Evolutionary conservation across 2,329 filamentous ascomycete genomes (phyloP).

Genomic region (Claviceps paspali): DNA sequence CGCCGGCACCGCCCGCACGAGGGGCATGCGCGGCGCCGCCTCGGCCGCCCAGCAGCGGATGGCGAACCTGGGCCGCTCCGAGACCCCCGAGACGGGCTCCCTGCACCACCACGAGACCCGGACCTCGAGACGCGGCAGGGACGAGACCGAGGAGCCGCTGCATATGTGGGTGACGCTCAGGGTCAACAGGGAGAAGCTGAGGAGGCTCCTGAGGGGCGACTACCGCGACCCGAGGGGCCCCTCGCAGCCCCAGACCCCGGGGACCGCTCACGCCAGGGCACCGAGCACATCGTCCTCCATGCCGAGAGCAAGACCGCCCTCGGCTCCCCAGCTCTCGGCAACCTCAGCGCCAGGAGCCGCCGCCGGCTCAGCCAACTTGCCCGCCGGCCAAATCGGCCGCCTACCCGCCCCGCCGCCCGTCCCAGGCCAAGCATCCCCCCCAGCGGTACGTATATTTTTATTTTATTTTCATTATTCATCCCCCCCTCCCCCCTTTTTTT

Average conservation of each 20-base stretch:
- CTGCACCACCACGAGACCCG: slow-evolving; percentile 58
- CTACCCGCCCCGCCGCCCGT: slow-evolving; percentile 50
- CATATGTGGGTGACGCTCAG: slow-evolving; percentile 60
- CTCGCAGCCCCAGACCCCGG: slow-evolving; percentile 21
- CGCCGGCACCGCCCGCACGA: slow-evolving; percentile 67
- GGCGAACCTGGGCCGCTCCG: slow-evolving; percentile 66
- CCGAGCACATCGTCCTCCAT: slow-evolving; percentile 16
- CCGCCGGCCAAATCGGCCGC: slow-evolving; percentile 46
- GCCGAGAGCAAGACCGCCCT: slow-evolving; percentile 20
- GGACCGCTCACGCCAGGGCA: slow-evolving; percentile 15
- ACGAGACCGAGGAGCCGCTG: slow-evolving; percentile 65
- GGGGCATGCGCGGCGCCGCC: slow-evolving; percentile 79
- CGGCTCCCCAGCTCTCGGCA: slow-evolving; percentile 16
- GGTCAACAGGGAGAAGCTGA: slow-evolving; percentile 56
- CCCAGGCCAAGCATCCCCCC: slow-evolving; percentile 37
- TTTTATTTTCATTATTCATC: too few relatives aligned
- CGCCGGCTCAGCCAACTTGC: slow-evolving; percentile 21
- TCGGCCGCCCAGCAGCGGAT: slow-evolving; percentile 77
- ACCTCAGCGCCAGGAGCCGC: slow-evolving; percentile 15
- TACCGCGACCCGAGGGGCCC: slow-evolving; percentile 23
- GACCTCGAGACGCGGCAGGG: slow-evolving; percentile 49
- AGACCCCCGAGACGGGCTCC: slow-evolving; percentile 63
- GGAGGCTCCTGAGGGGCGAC: slow-evolving; percentile 45
- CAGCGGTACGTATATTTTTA: slow-evolving; percentile 40
- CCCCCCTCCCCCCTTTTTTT: background rate